Evolutionary conservation across 1,139 yeast species (phyloP), one percentile per base, ranked within the genome.

Genomic region (Scheffersomyces stambukii): DNA sequence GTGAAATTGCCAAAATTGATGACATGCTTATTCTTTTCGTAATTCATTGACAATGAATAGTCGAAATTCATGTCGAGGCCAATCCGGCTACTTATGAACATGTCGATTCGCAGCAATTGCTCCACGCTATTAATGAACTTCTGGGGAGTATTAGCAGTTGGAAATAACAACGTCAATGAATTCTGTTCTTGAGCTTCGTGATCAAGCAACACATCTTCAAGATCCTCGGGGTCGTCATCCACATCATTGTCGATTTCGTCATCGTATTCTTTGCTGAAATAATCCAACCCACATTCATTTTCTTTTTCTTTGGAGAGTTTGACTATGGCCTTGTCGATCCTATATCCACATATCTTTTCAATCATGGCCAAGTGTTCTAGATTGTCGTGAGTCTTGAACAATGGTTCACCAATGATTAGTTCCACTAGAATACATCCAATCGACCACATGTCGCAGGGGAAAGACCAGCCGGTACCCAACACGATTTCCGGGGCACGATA

Each of bases 401-500:
- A 60, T 0, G 96, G 96, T 46, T 86, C 95, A n/a, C 98, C 99
- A 17, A 94, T 85, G 29, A 85, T 80, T 30, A 93, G 61, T 57
- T 93, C 98, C 8, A 88, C 89, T 24, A 93, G 61, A 10, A 93
- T 88, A 54, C 98, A 89, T 1, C 96, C 99, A 32, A 91, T 71
- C 1, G 96, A 85, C 99, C 98, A 93, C 60, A 91, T 65, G 55
- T 93, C 99, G 56, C 98, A 91, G 1, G 89, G 86, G 42, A 71
- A 81, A 3, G 86, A 77, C 91, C 98, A 93, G 21, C 97, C 97
- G 19, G 77, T 70, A 1, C 96, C 96, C 21, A 93, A 60, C 2
- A 91, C 89, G 42, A 93, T 88, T 53, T 93, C 99, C 0, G 98
- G 98, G 0, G 98, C 98, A 33, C 99, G 67, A 57, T 93, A 93